phyloP scores from a whole-genome alignment of 176 grass and related monocot genomes.

The Alloteropsis semialata region DNA sequence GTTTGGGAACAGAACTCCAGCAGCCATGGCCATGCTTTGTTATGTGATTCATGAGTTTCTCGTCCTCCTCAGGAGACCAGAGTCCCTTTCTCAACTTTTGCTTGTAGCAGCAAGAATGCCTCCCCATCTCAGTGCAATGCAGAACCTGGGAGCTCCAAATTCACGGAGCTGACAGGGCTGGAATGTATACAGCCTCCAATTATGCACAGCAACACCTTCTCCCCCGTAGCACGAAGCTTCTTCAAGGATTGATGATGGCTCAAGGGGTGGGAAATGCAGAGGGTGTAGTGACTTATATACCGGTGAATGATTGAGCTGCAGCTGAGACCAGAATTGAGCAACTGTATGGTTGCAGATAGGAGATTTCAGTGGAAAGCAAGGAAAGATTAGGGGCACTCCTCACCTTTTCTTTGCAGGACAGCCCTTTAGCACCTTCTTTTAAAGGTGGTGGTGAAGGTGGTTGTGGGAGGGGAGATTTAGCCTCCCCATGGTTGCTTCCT shows the following conservation, averaged over 20 bases:
- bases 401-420: constrained; percentile 61
- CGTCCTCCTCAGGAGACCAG: constrained; percentile 85
- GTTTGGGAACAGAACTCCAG: constrained; percentile 79
- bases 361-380: constrained; percentile 63
- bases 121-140: constrained; percentile 65
- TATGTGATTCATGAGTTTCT: constrained; percentile 77
- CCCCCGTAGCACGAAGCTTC: constrained; percentile 7
- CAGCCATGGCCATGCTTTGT: constrained; percentile 70
- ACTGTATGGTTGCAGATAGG: constrained; percentile 42
- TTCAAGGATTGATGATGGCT: constrained; percentile 41
- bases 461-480: constrained; percentile 40
- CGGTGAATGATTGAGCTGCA: constrained; percentile 26
- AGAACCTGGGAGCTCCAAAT: constrained; percentile 22
- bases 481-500: constrained; percentile 33
- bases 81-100: constrained; percentile 76
- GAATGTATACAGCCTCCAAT: constrained; percentile 23
- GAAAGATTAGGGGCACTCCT: constrained; percentile 58
- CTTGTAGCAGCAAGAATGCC: constrained; percentile 82
- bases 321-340: constrained; percentile 41
- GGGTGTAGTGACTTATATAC: constrained; percentile 36
- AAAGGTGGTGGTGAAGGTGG: constrained; percentile 60
- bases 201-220: background rate
- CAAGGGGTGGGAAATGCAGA: constrained; percentile 38
- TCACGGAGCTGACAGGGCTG: background rate
- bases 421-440: constrained; percentile 70